Evolutionary conservation across 176 grass and related monocot genomes (phyloP).

Genomic region (Carex kokanica): DNA sequence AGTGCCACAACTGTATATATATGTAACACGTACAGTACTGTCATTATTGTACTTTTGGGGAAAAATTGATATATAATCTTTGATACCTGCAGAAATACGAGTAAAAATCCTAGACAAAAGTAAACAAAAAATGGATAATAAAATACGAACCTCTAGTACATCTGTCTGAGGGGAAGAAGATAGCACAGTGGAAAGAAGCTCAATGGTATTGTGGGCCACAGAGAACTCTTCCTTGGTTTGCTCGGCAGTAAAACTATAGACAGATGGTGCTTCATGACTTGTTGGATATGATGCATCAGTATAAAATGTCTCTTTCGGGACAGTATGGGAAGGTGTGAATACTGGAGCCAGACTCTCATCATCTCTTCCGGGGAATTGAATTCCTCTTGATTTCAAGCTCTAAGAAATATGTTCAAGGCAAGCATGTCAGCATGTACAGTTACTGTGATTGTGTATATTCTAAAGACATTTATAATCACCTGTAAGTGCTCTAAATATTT

Average conservation of each 20-base stretch:
- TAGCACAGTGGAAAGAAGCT: constrained; percentile 84
- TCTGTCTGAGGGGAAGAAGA: constrained; percentile 82
- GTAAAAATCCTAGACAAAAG: neutral
- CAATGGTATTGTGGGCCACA: constrained; percentile 75
- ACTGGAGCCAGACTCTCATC: constrained; percentile 85
- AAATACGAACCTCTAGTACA: constrained; percentile 52
- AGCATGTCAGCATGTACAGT: neutral
- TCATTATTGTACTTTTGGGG: neutral
- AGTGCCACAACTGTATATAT: neutral
- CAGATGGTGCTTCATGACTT: constrained; percentile 56
- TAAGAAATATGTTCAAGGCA: constrained; percentile 29
- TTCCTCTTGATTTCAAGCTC: constrained; percentile 91
- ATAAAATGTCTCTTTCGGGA: constrained; percentile 49
- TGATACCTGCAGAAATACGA: neutral
- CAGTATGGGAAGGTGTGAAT: constrained; percentile 63
- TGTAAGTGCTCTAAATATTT: neutral
- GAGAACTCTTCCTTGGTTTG: constrained; percentile 67
- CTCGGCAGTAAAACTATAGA: constrained; percentile 43
- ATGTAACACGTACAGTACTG: neutral
- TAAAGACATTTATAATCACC: neutral
- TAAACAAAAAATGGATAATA: neutral
- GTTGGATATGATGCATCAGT: constrained; percentile 39
- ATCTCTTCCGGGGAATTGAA: constrained; percentile 72
- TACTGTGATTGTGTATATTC: neutral
- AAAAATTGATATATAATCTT: neutral